A percentile compares a stretch with the other conserved stretches of the same genome.
These are phyloP conservation scores for Globisporangium orthogonon DNA, from an alignment of 352 stramenopile species.

Conservation along the genomic window DNA sequence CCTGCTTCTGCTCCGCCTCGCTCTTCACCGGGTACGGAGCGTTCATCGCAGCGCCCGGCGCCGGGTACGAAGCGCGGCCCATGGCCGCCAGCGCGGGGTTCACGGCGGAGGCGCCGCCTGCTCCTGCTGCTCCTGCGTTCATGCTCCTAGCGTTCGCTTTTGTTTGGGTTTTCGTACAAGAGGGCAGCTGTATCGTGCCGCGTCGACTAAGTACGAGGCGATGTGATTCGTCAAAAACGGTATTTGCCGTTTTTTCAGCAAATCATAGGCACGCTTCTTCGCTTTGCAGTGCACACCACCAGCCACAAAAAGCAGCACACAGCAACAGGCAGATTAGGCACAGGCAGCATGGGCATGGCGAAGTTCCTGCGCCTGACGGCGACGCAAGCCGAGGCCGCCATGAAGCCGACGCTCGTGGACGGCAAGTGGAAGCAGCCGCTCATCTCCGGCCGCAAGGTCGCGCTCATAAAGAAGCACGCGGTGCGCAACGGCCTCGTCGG, in stretches of 20 bases:
- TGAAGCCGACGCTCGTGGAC: slow-evolving; percentile 73
- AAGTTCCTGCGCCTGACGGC: slow-evolving; percentile 74
- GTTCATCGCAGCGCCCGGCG: slow-evolving; percentile 5
- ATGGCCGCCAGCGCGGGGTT: slow-evolving; percentile 24
- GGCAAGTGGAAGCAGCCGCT: slow-evolving; percentile 84
- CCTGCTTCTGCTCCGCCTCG: slow-evolving; percentile 53
- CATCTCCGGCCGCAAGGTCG: slow-evolving; percentile 74
- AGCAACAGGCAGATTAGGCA: slow-evolving; percentile 3
- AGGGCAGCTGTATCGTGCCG: neutral
- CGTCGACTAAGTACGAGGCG: neutral
- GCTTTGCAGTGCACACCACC: neutral
- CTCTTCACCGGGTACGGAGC: slow-evolving; percentile 18
- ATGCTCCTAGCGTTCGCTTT: neutral
- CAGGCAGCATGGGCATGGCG: slow-evolving; percentile 28
- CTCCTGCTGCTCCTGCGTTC: slow-evolving; percentile 3
- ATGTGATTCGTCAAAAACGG: neutral
- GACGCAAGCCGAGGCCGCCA: slow-evolving; percentile 63
- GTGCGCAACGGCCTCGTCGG: slow-evolving; percentile 60
- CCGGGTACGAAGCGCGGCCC: slow-evolving; percentile 12
- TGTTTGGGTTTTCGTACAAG: neutral
- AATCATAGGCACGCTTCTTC: too few relatives aligned
- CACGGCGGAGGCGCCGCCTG: neutral
- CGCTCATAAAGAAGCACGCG: slow-evolving; percentile 81
- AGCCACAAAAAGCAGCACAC: neutral
- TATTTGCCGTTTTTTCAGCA: neutral